Evolutionary conservation across 2,329 filamentous ascomycete species (phyloP).

Genomic region (Raffaelea arxii): DNA sequence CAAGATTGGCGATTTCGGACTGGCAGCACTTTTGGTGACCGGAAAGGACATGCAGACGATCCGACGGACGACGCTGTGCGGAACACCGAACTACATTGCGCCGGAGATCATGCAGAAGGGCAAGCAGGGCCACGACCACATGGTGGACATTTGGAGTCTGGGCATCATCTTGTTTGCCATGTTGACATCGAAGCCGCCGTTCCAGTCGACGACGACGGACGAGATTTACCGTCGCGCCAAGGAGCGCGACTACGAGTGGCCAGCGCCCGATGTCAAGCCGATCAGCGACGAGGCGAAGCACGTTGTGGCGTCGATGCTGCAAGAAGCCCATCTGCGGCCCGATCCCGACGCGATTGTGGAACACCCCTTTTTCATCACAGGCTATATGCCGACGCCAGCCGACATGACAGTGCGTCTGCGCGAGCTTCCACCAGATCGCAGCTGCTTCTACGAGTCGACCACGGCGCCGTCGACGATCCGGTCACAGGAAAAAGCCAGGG

Average conservation of each 20-base stretch:
- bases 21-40: constrained; percentile 84
- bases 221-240: constrained; percentile 69
- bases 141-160: constrained; percentile 96
- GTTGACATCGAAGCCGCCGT: constrained; percentile 91
- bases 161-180: constrained; percentile 98
- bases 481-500: constrained; percentile 35
- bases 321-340: constrained; percentile 65
- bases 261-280: constrained; percentile 55
- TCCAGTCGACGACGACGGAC: constrained; percentile 83
- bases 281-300: constrained; percentile 70
- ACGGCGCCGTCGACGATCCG: constrained; percentile 34
- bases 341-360: constrained; percentile 70
- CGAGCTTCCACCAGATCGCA: constrained; percentile 44
- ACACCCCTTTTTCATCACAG: constrained; percentile 69
- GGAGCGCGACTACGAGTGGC: constrained; percentile 73
- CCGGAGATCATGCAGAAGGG: constrained; percentile 93
- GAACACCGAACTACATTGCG: constrained; percentile 96
- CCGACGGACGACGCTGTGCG: constrained; percentile 85
- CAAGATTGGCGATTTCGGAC: constrained; percentile 94
- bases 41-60: constrained; percentile 80
- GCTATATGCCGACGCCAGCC: constrained; percentile 56
- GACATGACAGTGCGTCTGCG: constrained; percentile 51
- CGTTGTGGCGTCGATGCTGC: constrained; percentile 64
- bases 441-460: constrained; percentile 48
- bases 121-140: constrained; percentile 91